Percentiles rank a stretch among this genome's conserved stretches.
These are phyloP conservation scores for Daedalea quercina DNA, from an alignment of 768 basidiomycete species.

Conservation along the genomic window DNA sequence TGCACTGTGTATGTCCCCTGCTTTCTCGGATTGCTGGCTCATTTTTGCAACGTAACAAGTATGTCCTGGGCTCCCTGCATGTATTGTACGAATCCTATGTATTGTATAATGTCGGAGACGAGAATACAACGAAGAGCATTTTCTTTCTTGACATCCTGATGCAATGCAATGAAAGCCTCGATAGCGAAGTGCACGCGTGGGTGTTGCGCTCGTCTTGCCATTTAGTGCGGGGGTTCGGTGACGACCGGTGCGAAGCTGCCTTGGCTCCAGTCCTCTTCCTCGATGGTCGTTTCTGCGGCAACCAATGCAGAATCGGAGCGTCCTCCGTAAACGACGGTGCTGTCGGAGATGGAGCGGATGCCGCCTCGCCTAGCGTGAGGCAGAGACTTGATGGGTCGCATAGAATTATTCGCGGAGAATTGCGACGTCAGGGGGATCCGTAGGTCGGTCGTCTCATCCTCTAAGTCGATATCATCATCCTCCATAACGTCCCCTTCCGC, in stretches of 20 bases:
- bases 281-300: neutral
- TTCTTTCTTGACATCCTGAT: neutral
- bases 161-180: neutral
- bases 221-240: neutral
- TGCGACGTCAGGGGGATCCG: neutral
- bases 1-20: neutral
- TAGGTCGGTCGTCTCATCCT: constrained; percentile 1
- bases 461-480: constrained; percentile 7
- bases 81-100: neutral
- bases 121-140: neutral
- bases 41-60: neutral
- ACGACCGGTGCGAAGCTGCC: neutral
- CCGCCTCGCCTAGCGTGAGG: constrained; percentile 9
- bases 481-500: constrained; percentile 5
- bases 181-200: no score
- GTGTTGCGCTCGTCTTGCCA: neutral
- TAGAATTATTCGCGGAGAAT: neutral
- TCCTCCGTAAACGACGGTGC: constrained; percentile 12
- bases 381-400: constrained; percentile 10
- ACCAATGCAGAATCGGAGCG: neutral
- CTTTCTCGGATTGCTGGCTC: neutral
- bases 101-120: neutral
- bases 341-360: constrained; percentile 11
- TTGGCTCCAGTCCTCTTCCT: constrained; percentile 17
- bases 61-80: neutral